Evolutionary conservation across 495 filamentous ascomycete genomes (phyloP).

Genomic region (Penicillium samsonianum): DNA sequence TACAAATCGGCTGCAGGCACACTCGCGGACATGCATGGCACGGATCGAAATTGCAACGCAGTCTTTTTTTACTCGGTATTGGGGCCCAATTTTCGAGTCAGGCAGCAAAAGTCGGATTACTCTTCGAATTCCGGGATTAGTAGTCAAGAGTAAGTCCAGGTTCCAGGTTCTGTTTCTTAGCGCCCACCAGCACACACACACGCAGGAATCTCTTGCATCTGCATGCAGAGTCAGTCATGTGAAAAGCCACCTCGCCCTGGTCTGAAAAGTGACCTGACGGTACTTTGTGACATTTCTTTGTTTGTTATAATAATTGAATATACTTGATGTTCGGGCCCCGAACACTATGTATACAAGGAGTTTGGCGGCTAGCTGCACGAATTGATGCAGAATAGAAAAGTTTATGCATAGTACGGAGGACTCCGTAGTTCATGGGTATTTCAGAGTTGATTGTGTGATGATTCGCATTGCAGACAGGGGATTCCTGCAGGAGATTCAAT

Average conservation of each 20-base stretch:
- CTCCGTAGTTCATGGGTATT: not conserved
- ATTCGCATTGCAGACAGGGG: slow-evolving; percentile 12
- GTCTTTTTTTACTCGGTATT: not conserved
- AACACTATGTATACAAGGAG: not conserved
- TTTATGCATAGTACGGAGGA: not conserved
- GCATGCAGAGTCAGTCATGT: slow-evolving; percentile 50
- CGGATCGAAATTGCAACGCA: not conserved
- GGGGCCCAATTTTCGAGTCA: slow-evolving; percentile 19
- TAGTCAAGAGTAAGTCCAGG: slow-evolving; percentile 2
- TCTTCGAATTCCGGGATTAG: slow-evolving; percentile 3
- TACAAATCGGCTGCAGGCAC: slow-evolving; percentile 5
- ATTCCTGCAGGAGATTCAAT: slow-evolving; percentile 15
- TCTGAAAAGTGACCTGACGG: slow-evolving; percentile 4
- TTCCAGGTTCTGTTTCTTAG: slow-evolving; percentile 19
- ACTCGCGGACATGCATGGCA: slow-evolving; percentile 14
- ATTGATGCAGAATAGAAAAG: not conserved
- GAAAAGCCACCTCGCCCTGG: slow-evolving; percentile 24
- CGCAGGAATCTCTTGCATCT: slow-evolving; percentile 33
- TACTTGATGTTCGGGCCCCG: not conserved
- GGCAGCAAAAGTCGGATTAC: slow-evolving; percentile 3
- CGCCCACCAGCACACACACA: slow-evolving; percentile 28
- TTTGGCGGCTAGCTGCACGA: slow-evolving; percentile 1
- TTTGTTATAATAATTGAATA: not conserved
- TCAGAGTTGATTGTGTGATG: not conserved
- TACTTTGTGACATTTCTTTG: not conserved